Base-by-base conservation (phyloP, 2,329 filamentous ascomycete species). In the Aspergillus spinulosporus region DNA sequence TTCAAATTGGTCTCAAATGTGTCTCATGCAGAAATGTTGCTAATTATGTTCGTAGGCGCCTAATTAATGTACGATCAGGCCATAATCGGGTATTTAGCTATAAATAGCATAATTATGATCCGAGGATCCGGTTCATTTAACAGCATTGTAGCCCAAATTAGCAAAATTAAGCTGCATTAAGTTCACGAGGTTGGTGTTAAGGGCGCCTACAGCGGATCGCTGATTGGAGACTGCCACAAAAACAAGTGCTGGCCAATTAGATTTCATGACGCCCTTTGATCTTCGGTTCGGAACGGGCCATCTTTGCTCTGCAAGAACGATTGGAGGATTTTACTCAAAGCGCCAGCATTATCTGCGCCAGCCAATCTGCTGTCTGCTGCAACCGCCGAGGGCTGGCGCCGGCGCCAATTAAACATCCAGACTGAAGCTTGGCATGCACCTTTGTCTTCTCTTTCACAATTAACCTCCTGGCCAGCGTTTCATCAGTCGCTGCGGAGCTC, bases 381-480 rank as follows among this genome's bases (percentile, higher is more conserved):
- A 58, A 51, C 51, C 58, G 59, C 61, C 49, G 49, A 57, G 48
- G 56, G 52, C 53, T 59, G 31, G 47, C 21, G 6, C 4, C 0
- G 4, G 4, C n/a, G 45, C 62, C 29, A 62, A 63, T 61, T 3
- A 32, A 8, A 7, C 11, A 4, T 12, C 2, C 6, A 32, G 21
- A 48, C 2, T 5, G 62, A 66, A 66, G 63, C 63, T 66, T 66
- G 63, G 63, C 63, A 63, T 63, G 60, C 62, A 63, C 32, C 53
- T 49, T 5, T 4, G 32, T 43, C 34, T 28, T n/a, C 50, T 32
- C 47, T 48, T 61, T 53, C 56, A 57, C 59, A 53, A 9, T 15
- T 36, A 49, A 52, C 34, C 6, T 26, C 42, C 34, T 44, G 28
- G 21, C 37, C 28, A 52, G 40, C 42, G 59, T 61, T 61, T 61